These are phyloP conservation scores for Aspergillus hiratsukae DNA, from an alignment of 2,329 filamentous ascomycete genomes.

Conservation along the genomic window DNA sequence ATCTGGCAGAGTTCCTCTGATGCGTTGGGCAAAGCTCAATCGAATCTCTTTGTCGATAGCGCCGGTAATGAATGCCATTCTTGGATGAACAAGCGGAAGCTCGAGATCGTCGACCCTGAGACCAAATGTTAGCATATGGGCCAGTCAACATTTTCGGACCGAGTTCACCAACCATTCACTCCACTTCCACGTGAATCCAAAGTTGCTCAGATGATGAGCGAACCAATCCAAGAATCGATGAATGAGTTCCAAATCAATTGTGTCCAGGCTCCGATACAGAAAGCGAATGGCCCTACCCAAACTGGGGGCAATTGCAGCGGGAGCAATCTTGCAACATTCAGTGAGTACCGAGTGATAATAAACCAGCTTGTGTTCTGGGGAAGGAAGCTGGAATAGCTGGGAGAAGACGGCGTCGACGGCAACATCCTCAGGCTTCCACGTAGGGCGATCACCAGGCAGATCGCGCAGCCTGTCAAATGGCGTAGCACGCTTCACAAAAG, in stretches of 20 bases:
- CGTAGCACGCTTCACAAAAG: constrained; percentile 89
- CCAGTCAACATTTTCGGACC: not conserved
- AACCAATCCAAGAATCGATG: constrained; percentile 97
- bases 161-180: constrained; percentile 68
- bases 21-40: constrained; percentile 90
- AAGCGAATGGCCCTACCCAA: constrained; percentile 89
- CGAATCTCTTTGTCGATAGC: constrained; percentile 95
- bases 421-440: constrained; percentile 97
- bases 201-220: constrained; percentile 94
- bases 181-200: constrained; percentile 99
- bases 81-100: constrained; percentile 71
- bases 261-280: constrained; percentile 75
- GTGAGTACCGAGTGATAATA: constrained; percentile 96
- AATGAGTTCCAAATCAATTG: constrained; percentile 79
- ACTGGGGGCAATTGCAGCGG: constrained; percentile 91
- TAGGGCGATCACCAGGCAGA: constrained; percentile 59
- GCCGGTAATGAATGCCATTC: constrained; percentile 88
- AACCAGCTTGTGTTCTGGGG: constrained; percentile 85
- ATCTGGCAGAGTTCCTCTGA: constrained; percentile 85
- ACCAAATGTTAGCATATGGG: constrained; percentile 12
- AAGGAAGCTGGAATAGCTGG: constrained; percentile 82
- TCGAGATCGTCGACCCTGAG: constrained; percentile 71
- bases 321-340: constrained; percentile 91
- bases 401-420: constrained; percentile 97
- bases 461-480: constrained; percentile 83